Evolutionary conservation across 2,329 filamentous ascomycete species (phyloP), one percentile per base, ranked within the genome.

Genomic region (Blastomyces percursus): DNA sequence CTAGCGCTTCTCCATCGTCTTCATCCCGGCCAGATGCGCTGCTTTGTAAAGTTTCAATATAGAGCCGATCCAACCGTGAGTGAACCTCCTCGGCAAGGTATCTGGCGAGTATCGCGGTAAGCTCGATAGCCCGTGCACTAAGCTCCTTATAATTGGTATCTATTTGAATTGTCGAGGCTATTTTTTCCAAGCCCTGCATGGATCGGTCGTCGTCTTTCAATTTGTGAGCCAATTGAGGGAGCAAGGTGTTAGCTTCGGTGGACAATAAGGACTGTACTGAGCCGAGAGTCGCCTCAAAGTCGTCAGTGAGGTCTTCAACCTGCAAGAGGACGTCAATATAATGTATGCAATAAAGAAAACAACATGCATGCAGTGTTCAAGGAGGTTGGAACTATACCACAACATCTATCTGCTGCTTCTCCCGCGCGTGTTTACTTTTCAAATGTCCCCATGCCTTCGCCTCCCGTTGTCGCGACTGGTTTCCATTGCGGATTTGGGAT

Each of bases 1-100:
- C 50, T n/a, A 71, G 56, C 4, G 65, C 62, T 27, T 70, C 7
- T 14, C 61, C 7, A 11, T 52, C 21, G 8, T 61, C 42, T 19
- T 58, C 62, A 51, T 48, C 62, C 52, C n/a, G 27, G 3, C 30
- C 16, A n/a, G 16, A 21, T 4, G 14, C 38, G 12, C 24, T 30
- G 14, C 55, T 50, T 38, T 54, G 35, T 19, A 64, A 44, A 4
- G 42, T 57, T 64, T 77, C 73, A 24, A 77, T 64, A 64, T 76
- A 77, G 42, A 76, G 60, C 61, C 75, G 72, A 66, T 77, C 75
- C 12, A 77, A 70, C 32, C 74, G 75, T 59, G 67, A 71, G 62
- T 72, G 71, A 54, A 77, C 72, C 62, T 76, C 74, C 63, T 75
- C 73, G 1, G 73, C 69, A 32, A 69, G 68, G 59, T 71, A 72